Conservation (phyloP, 2,329 filamentous ascomycete genomes). For the Sporothrix phasma region DNA sequence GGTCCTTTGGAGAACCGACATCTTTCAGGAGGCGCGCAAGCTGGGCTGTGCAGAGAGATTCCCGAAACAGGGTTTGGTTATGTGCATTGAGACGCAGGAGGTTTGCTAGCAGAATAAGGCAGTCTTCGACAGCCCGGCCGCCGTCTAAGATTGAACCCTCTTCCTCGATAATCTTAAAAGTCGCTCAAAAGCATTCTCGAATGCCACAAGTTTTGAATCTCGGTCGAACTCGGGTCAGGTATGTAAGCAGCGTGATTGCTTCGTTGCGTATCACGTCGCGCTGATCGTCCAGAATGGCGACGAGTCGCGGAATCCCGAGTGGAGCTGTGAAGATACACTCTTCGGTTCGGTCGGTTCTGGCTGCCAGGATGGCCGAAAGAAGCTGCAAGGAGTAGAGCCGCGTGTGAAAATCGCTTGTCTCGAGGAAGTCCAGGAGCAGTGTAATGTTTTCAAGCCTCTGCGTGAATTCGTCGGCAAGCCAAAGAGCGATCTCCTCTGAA, state of each 20-base stretch:
- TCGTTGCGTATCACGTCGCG: constrained; percentile 84
- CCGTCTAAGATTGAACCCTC: constrained; percentile 79
- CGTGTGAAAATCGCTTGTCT: constrained; percentile 79
- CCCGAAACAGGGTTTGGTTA: constrained; percentile 88
- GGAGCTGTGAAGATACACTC: constrained; percentile 88
- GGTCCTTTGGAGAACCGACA: constrained; percentile 24
- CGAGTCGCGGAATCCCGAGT: constrained; percentile 76
- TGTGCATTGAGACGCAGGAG: constrained; percentile 76
- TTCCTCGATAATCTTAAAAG: constrained; percentile 65
- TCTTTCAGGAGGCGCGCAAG: constrained; percentile 58
- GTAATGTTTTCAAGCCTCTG: constrained; percentile 96
- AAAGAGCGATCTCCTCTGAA: constrained; percentile 89
- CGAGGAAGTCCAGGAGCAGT: constrained; percentile 77
- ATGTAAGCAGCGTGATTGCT: constrained; percentile 74
- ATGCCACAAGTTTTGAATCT: constrained; percentile 89
- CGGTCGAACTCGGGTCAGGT: constrained; percentile 78
- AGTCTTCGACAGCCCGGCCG: constrained; percentile 83
- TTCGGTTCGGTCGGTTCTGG: constrained; percentile 82
- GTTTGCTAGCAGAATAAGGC: constrained; percentile 81
- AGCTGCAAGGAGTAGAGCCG: constrained; percentile 86
- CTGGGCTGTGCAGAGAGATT: constrained; percentile 71
- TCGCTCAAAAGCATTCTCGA: constrained; percentile 85
- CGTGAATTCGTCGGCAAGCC: constrained; percentile 96
- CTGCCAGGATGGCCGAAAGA: constrained; percentile 72
- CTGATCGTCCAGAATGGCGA: constrained; percentile 71